These are phyloP conservation scores for Bathelium albidoporum DNA, from an alignment of 495 filamentous ascomycete genomes.

Conservation along the genomic window DNA sequence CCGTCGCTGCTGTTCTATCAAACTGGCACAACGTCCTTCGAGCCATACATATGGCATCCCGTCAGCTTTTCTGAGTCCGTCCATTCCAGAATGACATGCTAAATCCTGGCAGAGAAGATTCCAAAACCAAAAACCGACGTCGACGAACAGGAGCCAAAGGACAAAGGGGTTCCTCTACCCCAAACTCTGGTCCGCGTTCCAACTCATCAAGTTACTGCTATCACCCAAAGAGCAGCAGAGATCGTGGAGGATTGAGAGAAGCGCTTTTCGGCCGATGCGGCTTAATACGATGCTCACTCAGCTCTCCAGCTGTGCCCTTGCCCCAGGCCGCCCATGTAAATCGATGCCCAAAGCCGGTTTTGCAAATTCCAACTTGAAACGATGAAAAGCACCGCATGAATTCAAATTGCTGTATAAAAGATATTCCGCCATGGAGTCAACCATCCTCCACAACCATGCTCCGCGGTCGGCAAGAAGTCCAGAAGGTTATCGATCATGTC, in stretches of 20 bases:
- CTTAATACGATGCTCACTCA: too few species aligned
- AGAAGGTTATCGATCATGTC: too few species aligned
- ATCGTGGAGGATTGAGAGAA: neutral
- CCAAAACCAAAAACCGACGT: constrained; percentile 47
- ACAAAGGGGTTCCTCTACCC: constrained; percentile 48
- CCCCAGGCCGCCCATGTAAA: too few species aligned
- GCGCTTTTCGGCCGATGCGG: too few species aligned
- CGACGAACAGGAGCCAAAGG: constrained; percentile 28
- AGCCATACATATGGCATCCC: constrained; percentile 89
- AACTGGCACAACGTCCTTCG: constrained; percentile 96
- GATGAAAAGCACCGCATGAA: too few species aligned
- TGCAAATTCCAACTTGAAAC: too few species aligned
- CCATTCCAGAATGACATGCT: constrained; percentile 7
- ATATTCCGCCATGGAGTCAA: too few species aligned
- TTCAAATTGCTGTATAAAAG: too few species aligned
- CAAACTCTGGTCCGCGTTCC: constrained; percentile 77
- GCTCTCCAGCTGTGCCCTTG: too few species aligned
- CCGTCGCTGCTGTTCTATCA: constrained; percentile 79
- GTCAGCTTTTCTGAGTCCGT: constrained; percentile 45
- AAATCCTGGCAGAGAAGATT: constrained; percentile 40
- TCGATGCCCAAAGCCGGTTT: too few species aligned
- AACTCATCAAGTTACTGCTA: constrained; percentile 43
- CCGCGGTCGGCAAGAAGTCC: too few species aligned
- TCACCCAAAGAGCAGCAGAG: constrained; percentile 14
- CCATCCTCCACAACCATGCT: too few species aligned